Evolutionary conservation across 129 eudicot species (phyloP), one percentile per base, ranked within the genome.

Genomic region (Ambrosia artemisiifolia): DNA sequence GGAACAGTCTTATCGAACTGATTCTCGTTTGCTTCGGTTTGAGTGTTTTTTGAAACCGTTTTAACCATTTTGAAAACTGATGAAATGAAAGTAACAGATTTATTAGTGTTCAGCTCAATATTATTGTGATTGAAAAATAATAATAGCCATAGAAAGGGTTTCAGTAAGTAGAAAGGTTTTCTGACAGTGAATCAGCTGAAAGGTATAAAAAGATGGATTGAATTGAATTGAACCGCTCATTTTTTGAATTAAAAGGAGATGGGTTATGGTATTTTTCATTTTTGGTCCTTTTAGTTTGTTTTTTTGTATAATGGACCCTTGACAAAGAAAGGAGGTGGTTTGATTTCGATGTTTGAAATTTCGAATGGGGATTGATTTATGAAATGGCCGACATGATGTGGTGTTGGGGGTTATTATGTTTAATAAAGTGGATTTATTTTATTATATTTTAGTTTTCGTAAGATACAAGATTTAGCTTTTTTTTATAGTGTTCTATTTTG

Each of bases 21-120:
- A 38, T 84, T 84, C 80, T 83, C 91, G 75, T 51, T 78, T 35
- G 43, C 75, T 38, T 81, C 83, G 0, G 68, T 30, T 67, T 70
- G 79, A 1, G 46, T 51, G 75, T 1, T 63, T 19, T 78, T 75
- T 12, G 75, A 56, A 59, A 50, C 30, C 19, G 72, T 75, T 63
- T 78, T 78, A 48, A 76, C 75, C 88, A 86, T 83, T 66, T 42
- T 11, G 4, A 68, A 40, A 65, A 53, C 17, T 34, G 10, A 33
- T 34, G 65, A 32, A 11, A 8, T 51, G 34, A 35, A 33, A 49
- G 2, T 40, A 10, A 40, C 10, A 16, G 59, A 69, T 32, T 47
- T 20, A 69, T 47, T 20, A 69, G 11, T n/a, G 30, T 24, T 24
- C 28, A 24, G 28, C 28, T 24, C 1, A 24, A 24, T 24, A 24